These are phyloP conservation scores for Stygiomarasmius scandens DNA, from an alignment of 1,284 basidiomycete genomes.

Conservation along the genomic window DNA sequence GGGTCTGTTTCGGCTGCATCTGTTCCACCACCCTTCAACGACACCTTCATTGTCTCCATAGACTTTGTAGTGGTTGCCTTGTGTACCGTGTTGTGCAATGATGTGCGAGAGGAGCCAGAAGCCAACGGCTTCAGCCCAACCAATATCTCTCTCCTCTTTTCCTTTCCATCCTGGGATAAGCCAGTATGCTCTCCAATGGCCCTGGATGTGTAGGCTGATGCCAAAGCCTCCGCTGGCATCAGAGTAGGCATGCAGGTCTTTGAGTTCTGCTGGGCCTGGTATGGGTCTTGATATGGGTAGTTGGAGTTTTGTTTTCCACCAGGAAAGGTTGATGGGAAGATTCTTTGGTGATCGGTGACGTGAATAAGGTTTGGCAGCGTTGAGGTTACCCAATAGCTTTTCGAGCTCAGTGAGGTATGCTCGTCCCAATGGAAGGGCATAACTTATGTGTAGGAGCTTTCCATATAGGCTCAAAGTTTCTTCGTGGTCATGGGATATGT, in stretches of 20 bases:
- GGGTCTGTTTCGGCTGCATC: constrained; percentile 32
- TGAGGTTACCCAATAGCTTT: constrained; percentile 22
- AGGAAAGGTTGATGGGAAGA: constrained; percentile 31
- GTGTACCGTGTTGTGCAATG: constrained; percentile 13
- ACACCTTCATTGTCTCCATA: constrained; percentile 42
- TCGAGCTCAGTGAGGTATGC: constrained; percentile 37
- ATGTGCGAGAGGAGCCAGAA: constrained; percentile 37
- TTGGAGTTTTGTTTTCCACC: constrained; percentile 36
- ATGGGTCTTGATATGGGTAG: constrained; percentile 25
- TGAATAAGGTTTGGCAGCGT: constrained; percentile 26
- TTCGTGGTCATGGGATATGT: neutral
- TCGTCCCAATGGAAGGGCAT: neutral
- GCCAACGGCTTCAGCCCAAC: constrained; percentile 38
- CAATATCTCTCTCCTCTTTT: constrained; percentile 29
- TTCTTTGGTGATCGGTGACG: constrained; percentile 13
- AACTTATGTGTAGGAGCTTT: neutral
- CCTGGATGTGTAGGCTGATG: constrained; percentile 37
- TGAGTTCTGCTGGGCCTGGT: constrained; percentile 26
- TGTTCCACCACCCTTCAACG: constrained; percentile 41
- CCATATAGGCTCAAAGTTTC: neutral
- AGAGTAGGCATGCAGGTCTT: constrained; percentile 37
- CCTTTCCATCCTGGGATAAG: constrained; percentile 36
- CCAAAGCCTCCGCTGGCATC: constrained; percentile 46
- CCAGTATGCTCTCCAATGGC: constrained; percentile 37
- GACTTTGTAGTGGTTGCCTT: constrained; percentile 23